These are phyloP conservation scores for Coemansia asiatica DNA, from an alignment of 192 early-diverging fungal species.

Conservation along the genomic window DNA sequence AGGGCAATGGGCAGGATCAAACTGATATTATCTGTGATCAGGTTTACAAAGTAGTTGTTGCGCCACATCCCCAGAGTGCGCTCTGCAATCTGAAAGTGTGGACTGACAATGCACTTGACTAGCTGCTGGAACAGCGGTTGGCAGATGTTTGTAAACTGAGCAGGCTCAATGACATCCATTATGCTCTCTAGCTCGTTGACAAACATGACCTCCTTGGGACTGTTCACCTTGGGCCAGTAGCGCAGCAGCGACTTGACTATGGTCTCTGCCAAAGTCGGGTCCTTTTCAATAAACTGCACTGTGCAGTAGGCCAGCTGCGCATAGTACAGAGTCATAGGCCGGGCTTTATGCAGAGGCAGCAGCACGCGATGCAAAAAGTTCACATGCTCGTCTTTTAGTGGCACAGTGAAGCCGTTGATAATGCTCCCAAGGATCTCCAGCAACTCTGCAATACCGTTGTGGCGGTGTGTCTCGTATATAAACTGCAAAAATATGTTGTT, in stretches of 20 bases:
- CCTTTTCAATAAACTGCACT: conserved; percentile 98
- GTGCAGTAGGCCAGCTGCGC: conserved; percentile 98
- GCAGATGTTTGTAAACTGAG: conserved; percentile 88
- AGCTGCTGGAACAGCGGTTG: conserved; percentile 92
- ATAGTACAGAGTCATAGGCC: conserved; percentile 92
- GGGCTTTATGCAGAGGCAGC: conserved; percentile 94
- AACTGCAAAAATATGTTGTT: conserved; percentile 99
- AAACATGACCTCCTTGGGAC: conserved; percentile 99
- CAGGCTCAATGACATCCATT: conserved; percentile 90
- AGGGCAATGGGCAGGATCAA: conserved; percentile 96
- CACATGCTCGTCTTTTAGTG: conserved; percentile 99
- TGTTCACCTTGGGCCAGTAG: conserved; percentile 99
- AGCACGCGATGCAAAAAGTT: conserved; percentile 90
- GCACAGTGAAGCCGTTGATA: conserved; percentile 99
- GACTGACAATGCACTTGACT: conserved; percentile 88
- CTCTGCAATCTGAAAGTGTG: conserved; percentile 99
- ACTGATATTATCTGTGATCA: conserved; percentile 91
- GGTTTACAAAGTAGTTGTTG: conserved; percentile 95
- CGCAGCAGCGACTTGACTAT: conserved; percentile 86
- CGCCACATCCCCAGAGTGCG: conserved; percentile 98
- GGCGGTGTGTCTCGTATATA: conserved; percentile 93
- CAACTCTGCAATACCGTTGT: conserved; percentile 98
- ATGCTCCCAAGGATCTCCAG: conserved; percentile 99
- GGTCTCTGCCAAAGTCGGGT: conserved; percentile 87
- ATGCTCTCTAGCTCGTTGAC: conserved; percentile 98